Base-by-base conservation (phyloP, 1,139 yeast genomes). In the Yamadazyma kanchanaburiensis region DNA sequence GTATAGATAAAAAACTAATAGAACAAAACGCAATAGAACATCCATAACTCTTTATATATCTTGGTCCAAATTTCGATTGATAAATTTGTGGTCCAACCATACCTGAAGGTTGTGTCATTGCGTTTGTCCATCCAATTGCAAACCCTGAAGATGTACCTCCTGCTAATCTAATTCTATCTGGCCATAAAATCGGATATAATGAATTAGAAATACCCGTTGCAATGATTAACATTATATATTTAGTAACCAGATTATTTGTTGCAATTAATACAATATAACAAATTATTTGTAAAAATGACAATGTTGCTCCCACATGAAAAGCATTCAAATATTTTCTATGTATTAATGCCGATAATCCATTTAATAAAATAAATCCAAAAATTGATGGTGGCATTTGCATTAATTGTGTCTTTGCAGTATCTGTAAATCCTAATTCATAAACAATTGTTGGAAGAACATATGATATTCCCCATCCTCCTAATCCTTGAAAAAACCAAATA, bases 381-480 rank as follows among this genome's bases (percentile, higher is more conserved):
- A 42, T 23, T 2, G 48, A 32, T n/a, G 48, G 46, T 10, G 48
- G 48, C 38, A 43, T 33, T 17, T 33, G 31, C 45, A 44, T 35
- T 11, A 42, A 31, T 28, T 44, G 48, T 12, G 48, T 40, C 12
- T 38, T 38, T 15, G 48, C 45, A n/a, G 55, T 40, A 24, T 40
- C 42, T 6, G 52, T 43, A 25, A 46, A 47, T 4, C 57, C 57
- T 15, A 51, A 39, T n/a, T 42, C 43, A 25, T 44, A 45, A 6
- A 52, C 34, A 24, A 52, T 46, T 3, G 55, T 38, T 15, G 58
- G 58, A 16, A 52, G 33, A 25, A 49, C 49, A 31, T 45, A 48
- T 3, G 52, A 35, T 6, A 52, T 41, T n/a, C 56, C 57, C 43
- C 48, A 51, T 12, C 55, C 54, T 8, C 56, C 57, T 21, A 51